Base-by-base conservation (phyloP, 495 filamentous ascomycete genomes). In the Hypoxylon intermedium region DNA sequence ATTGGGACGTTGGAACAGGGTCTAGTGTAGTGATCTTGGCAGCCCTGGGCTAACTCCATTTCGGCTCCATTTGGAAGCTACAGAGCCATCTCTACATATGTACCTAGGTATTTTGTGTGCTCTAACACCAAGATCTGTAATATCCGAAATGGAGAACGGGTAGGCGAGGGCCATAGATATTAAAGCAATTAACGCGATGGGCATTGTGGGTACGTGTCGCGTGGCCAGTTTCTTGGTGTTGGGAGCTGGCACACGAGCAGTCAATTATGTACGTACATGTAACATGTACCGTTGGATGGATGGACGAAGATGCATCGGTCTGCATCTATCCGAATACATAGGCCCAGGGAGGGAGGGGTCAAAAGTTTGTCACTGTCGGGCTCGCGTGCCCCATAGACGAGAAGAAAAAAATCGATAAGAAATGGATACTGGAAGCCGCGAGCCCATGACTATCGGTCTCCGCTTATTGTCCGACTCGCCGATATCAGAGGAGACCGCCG, bases 81-180 rank as follows among this genome's bases (percentile, higher is more conserved):
- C 41, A 64, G 54, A 64, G 54, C 23, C 42, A 19, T 3, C n/a
- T 11, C 7, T 47, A 53, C 47, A 21, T 31, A 24, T 53, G 40
- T 49, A 34, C 6, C 1, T 41, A 6, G 38, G 3, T 9, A 41
- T 1, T 9, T 21, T 6, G 7, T 26, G 3, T 26, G 24, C 7
- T 7, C 24, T 4, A 26, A 7, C 7, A 26, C 24, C 24, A 26
- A 26, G 24, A 26, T 40, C 19, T 37, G 2, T 54, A 55, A 59
- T 55, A 59, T 51, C 61, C 50, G 31, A 44, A 53, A 54, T 54
- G 18, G 50, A 46, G 23, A 59, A 54, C 33, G 45, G 40, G 34
- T 55, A 65, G 55, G 55, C 59, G 61, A 65, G 61, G 48, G 26
- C 30, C 24, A n/a, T n/a, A n/a, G n/a, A n/a, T 28, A 40, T 47